A percentile compares a stretch with the other conserved stretches of the same genome.
Evolutionary conservation across 257 asterid genomes (phyloP).

Genomic region (Solanum tarapatanum): DNA sequence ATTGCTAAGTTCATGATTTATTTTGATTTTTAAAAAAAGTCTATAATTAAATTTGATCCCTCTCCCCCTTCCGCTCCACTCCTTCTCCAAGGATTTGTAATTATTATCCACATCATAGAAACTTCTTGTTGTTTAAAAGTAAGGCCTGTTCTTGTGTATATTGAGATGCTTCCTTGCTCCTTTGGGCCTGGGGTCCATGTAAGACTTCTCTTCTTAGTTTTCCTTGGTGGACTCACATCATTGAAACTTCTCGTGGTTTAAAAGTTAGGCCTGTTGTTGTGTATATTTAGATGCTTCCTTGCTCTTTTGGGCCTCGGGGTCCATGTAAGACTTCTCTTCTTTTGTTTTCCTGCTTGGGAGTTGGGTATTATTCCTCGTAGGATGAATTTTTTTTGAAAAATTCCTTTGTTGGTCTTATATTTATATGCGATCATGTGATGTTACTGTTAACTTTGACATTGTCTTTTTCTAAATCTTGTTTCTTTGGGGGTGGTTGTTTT

Average conservation of each 20-base stretch:
- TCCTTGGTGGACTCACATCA: not conserved
- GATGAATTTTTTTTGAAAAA: not conserved
- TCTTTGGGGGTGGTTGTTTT: not conserved
- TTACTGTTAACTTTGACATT: not conserved
- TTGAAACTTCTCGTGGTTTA: not conserved
- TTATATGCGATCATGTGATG: not conserved
- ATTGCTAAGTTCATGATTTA: not conserved
- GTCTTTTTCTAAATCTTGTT: not conserved
- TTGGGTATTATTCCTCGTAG: not conserved
- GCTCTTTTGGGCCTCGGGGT: not conserved
- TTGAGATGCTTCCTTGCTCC: not conserved
- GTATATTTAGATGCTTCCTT: not conserved
- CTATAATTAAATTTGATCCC: not conserved
- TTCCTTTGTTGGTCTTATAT: not conserved
- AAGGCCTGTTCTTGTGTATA: not conserved
- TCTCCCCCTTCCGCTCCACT: not conserved
- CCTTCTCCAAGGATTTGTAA: not conserved
- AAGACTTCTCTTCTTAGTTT: not conserved
- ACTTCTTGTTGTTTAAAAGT: not conserved
- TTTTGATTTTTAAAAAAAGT: not conserved
- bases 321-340: not conserved
- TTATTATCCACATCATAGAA: not conserved
- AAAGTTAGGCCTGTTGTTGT: not conserved
- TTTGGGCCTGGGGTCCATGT: not conserved
- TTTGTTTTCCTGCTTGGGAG: not conserved